Base-by-base conservation (phyloP, 306 rosid species). In the Castanea sativa region DNA sequence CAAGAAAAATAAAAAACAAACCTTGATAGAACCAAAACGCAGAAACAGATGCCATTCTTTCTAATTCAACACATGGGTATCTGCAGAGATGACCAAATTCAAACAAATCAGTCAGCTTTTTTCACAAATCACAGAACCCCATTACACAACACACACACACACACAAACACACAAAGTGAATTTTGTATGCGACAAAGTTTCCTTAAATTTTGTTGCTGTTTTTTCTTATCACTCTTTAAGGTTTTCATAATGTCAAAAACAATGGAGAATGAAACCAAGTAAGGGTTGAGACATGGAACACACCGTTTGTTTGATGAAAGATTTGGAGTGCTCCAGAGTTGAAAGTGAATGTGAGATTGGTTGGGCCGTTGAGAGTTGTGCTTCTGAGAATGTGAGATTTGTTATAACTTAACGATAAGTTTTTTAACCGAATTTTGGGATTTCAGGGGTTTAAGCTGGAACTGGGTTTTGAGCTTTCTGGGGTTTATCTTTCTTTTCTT, bases 21-120 rank as follows among this genome's bases (percentile, higher is more conserved):
- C 86, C 85, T 83, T 78, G 88, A 78, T 76, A 79, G 19, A 82
- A 82, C 85, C 84, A 79, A 52, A 85, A 78, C 49, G 86, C 77
- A 25, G 88, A 83, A 53, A 86, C 61, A 25, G 89, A 76, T 25
- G 89, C 83, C 89, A 85, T 88, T 69, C 58, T 5, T 88, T 73
- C 58, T 5, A 67, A 67, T 35, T 67, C 29, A 67, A 33, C 25
- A 67, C 52, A 67, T 67, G 38, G 4, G 52, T 18, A 67, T 35
- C 51, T 67, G 72, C 18, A 67, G 25, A 67, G 9, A 61, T 61
- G 27, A 11, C 33, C 35, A 11, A 61, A 61, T 23, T 27, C 4
- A 3, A 64, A 64, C 18, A 16, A 64, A 32, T 30, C 21, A 18
- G 10, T 32, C 33, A 29, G 71, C 49, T 15, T 3, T 41, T 41